Evolutionary conservation across 495 filamentous ascomycete genomes (phyloP), one percentile per base, ranked within the genome.

Genomic region (Glarea lozoyensis): DNA sequence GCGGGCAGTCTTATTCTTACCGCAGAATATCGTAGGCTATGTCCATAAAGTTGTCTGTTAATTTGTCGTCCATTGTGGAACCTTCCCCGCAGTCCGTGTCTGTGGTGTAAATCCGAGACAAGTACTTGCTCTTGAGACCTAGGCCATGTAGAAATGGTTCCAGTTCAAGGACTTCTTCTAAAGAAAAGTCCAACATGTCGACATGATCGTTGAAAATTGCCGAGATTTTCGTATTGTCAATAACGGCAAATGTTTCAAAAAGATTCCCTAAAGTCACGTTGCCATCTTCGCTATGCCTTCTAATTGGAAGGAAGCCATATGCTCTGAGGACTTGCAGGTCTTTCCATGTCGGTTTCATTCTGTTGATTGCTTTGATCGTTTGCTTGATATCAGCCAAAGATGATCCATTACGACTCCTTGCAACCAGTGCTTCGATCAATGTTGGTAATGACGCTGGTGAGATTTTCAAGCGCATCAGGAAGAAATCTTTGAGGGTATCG

Each of bases 21-120:
- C 64, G 57, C 4, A 66, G 53, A 7, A 70, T 34, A n/a, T 50
- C 54, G 52, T 66, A 55, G 3, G 67, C 62, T 36, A 58, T 66
- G 20, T 32, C 33, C 12, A 39, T 55, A 12, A 68, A 42, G 3
- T 64, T 34, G 24, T 45, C 35, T 6, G 59, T 54, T 11, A 49
- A 33, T 23, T 54, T 50, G 11, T 60, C 47, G 23, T 42, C 49
- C 1, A 40, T n/a, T 7, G 42, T 51, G 10, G 34, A 37, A 0
- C 50, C 55, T 12, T 45, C 53, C 15, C 42, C 37, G 1, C 56
- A 27, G 18, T 48, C 49, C 4, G 66, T 62, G 22, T 61, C 55
- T 40, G 67, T 59, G 31, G 56, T 61, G 30, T 64, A 56, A 21
- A 49, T 43, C 10, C n/a, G 17, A 2, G 66, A 67, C 9, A 69